Conservation (phyloP, 306 rosid genomes). For the Amphicarpaea edgeworthii region DNA sequence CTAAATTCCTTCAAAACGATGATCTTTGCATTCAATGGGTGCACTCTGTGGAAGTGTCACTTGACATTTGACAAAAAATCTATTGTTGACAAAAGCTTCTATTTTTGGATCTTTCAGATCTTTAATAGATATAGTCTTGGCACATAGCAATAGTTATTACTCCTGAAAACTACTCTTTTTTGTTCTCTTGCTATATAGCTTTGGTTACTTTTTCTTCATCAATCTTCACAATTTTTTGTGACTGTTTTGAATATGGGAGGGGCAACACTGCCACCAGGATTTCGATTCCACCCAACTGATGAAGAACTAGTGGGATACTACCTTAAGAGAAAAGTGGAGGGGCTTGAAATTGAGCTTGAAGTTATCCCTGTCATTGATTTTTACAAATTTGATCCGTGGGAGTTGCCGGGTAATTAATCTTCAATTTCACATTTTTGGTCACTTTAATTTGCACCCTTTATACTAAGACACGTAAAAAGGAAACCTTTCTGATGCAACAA, state of each 20-base stretch:
- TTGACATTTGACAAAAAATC: conserved; percentile 60
- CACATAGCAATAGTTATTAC: conserved; percentile 47
- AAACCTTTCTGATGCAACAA: conserved; percentile 4
- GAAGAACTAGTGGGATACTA: conserved; percentile 89
- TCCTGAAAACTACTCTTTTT: conserved; percentile 17
- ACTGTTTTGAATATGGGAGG: conserved; percentile 43
- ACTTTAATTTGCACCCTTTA: neutral
- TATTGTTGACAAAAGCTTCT: conserved; percentile 66
- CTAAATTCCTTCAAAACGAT: conserved; percentile 60
- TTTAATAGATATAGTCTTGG: conserved; percentile 64
- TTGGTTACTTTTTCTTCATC: conserved; percentile 26
- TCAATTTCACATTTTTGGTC: conserved; percentile 26
- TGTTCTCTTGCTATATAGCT: conserved; percentile 26
- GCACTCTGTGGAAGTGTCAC: conserved; percentile 60
- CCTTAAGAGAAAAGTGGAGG: conserved; percentile 83
- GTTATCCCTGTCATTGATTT: conserved; percentile 86
- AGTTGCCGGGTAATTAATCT: conserved; percentile 84
- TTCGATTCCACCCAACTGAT: conserved; percentile 92
- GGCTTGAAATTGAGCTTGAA: conserved; percentile 89
- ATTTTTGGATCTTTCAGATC: conserved; percentile 87
- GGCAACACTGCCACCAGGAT: conserved; percentile 80
- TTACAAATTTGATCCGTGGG: conserved; percentile 95
- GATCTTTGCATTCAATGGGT: conserved; percentile 66
- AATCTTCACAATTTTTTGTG: conserved; percentile 1
- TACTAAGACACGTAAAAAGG: neutral